Evolutionary conservation across 2,329 filamentous ascomycete genomes (phyloP).

Genomic region (Fonsecaea multimorphosa): DNA sequence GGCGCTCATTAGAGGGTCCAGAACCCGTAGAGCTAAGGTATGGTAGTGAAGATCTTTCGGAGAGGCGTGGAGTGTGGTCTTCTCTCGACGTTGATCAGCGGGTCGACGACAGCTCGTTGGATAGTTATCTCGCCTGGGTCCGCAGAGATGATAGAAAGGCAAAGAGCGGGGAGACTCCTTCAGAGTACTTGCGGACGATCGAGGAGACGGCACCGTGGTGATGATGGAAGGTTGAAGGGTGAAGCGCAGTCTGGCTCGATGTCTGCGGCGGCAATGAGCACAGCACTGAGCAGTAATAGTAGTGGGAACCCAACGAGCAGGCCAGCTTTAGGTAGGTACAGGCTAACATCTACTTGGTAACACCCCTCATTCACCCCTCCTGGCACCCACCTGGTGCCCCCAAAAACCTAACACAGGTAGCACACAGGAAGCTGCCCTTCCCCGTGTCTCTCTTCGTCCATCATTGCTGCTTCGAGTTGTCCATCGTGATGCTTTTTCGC

Average conservation of each 20-base stretch:
- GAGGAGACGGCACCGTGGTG: background rate
- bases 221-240: background rate
- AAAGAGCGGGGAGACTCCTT: background rate
- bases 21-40: constrained; percentile 1
- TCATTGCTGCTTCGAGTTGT: constrained; percentile 18
- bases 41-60: background rate
- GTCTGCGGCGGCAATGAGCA: background rate
- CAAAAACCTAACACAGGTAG: no score
- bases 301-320: background rate
- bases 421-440: background rate
- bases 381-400: no score
- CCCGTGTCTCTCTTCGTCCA: constrained; percentile 17
- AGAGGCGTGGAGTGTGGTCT: background rate
- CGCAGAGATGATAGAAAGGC: background rate
- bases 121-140: background rate
- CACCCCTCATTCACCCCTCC: background rate
- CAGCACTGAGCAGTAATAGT: background rate
- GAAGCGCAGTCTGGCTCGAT: background rate
- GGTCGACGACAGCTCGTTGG: background rate
- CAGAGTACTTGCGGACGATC: background rate
- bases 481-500: constrained; percentile 17
- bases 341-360: no score
- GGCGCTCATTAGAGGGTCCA: background rate
- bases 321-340: no score
- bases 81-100: background rate